Percentiles rank a stretch among this genome's conserved stretches.
These are phyloP conservation scores for Mimosa bimucronata DNA, from an alignment of 306 rosid genomes.

Conservation along the genomic window DNA sequence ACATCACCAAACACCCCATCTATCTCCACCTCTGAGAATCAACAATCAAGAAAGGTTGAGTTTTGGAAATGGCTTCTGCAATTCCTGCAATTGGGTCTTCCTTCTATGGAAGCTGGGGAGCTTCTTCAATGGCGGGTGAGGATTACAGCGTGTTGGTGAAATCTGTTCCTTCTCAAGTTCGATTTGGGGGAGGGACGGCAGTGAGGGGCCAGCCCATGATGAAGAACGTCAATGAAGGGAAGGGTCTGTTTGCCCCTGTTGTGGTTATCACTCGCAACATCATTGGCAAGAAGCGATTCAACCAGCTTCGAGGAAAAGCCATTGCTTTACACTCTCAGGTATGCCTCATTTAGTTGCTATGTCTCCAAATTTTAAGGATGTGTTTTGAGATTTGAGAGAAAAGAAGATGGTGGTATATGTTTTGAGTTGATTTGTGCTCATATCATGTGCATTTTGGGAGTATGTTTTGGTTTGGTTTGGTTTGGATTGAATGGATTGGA, in stretches of 20 bases:
- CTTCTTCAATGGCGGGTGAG: conserved; percentile 71
- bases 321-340: conserved; percentile 99
- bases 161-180: conserved; percentile 60
- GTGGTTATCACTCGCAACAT: conserved; percentile 74
- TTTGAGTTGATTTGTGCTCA: not conserved
- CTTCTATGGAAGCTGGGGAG: conserved; percentile 83
- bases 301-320: conserved; percentile 94
- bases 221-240: conserved; percentile 97
- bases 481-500: not conserved
- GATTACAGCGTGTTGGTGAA: conserved; percentile 55
- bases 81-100: conserved; percentile 66
- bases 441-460: not conserved
- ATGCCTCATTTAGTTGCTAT: not conserved
- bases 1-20: not conserved
- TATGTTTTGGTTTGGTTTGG: not conserved
- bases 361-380: not conserved
- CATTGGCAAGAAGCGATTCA: conserved; percentile 91
- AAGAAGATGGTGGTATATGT: not conserved
- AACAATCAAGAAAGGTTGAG: conserved; percentile 6
- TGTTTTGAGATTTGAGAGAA: not conserved
- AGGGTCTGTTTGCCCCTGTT: conserved; percentile 89
- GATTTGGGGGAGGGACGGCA: conserved; percentile 54
- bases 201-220: conserved; percentile 75
- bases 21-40: conserved; percentile 22
- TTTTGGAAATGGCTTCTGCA: conserved; percentile 63